phyloP scores from a whole-genome alignment of 78 protist species.

The Reticulomyxa filosa region DNA sequence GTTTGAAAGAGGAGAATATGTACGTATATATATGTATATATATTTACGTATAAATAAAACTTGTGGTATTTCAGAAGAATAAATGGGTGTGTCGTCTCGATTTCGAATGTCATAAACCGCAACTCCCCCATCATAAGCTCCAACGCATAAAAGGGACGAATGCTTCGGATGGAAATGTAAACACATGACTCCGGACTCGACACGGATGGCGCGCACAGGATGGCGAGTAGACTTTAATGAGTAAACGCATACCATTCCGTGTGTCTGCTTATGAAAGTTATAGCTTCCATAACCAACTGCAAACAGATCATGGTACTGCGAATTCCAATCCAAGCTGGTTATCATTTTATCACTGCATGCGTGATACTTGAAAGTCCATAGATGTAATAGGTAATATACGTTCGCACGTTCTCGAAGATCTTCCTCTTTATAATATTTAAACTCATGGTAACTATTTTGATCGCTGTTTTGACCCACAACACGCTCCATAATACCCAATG shows the following conservation, averaged over 20 bases:
- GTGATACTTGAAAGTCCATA: too few relatives aligned
- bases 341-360: too few relatives aligned
- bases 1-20: constrained; percentile 1
- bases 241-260: constrained; percentile 37
- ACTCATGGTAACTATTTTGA: too few relatives aligned
- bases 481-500: too few relatives aligned
- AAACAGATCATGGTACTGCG: constrained; percentile 49
- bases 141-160: constrained; percentile 31
- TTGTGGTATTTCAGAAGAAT: background rate
- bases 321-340: constrained; percentile 27
- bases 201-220: constrained; percentile 37
- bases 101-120: constrained; percentile 3
- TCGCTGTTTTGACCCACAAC: too few relatives aligned
- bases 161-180: constrained; percentile 43
- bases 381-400: too few relatives aligned
- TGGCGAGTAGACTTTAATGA: constrained; percentile 49
- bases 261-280: constrained; percentile 40
- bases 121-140: constrained; percentile 58
- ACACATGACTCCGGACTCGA: constrained; percentile 49
- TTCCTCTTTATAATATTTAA: too few relatives aligned
- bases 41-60: background rate
- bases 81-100: background rate
- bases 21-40: background rate
- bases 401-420: too few relatives aligned
- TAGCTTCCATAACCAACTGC: constrained; percentile 61